Base-by-base conservation (phyloP, 2,329 filamentous ascomycete species). In the Fusarium xylarioides region DNA sequence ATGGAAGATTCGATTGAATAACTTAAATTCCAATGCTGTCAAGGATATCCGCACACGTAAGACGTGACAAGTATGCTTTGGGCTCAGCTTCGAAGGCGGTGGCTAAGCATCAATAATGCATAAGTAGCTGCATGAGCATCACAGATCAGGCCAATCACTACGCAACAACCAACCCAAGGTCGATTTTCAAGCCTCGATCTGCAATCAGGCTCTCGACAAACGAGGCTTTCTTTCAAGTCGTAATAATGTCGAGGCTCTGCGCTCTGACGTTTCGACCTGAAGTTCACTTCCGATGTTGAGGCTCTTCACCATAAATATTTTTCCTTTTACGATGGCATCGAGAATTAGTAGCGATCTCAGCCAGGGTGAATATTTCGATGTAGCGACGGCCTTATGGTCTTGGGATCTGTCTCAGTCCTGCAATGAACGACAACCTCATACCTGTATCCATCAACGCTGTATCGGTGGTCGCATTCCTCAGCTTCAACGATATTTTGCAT, bases 1-100 rank as follows among this genome's bases (percentile, higher is more conserved):
- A 44, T 26, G 11, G 8, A 28, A 19, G 9, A 1, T 4, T 28
- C 2, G 1, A 18, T 1, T 3, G 6, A 12, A 5, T 1, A 21
- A 2, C 3, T 9, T 7, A 0, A 15, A 16, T 5, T 9, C 4
- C 19, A 15, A 42, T n/a, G 21, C 7, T 40, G 14, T 7, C 5
- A 21, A 26, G 16, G 16, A 8, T 5, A 34, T 15, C 14, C 15
- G 11, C 18, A 11, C 5, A 28, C 30, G 44, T 47, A 28, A 47
- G 44, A 21, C 3, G 26, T 26, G 26, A 47, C 44, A 21, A 4
- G 26, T 11, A 18, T 21, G 26, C 28, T 40, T 15, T 38, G n/a
- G 38, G 44, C 19, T 19, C 23, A 55, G 49, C 38, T 32, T 28
- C 7, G 5, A 18, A 5, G 14, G 11, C 4, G 18, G 28, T 35